A percentile compares a stretch with the other conserved stretches of the same genome.
These are phyloP conservation scores for Trichophyton benhamiae DNA, from an alignment of 2,329 filamentous ascomycete genomes.

Conservation along the genomic window DNA sequence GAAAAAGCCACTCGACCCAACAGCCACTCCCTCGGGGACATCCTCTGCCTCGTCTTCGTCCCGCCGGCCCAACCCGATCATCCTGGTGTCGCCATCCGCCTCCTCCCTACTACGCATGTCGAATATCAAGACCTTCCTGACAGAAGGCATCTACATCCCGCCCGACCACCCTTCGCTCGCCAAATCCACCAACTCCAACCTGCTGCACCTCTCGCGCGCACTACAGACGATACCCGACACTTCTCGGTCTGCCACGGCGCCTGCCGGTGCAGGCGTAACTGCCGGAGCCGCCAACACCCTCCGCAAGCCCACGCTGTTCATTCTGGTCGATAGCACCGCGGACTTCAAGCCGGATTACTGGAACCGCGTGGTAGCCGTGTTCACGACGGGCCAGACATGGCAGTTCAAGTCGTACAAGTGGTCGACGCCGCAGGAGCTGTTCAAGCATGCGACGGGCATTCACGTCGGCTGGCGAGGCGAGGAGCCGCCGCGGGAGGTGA, in stretches of 20 bases:
- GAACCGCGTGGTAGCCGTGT: conserved; percentile 87
- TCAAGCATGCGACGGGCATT: conserved; percentile 74
- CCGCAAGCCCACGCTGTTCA: conserved; percentile 68
- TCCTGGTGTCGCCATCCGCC: conserved; percentile 88
- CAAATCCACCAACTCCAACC: conserved; percentile 56
- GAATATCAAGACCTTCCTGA: conserved; percentile 90
- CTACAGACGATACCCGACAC: conserved; percentile 45
- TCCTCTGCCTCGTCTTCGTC: conserved; percentile 48
- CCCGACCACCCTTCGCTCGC: conserved; percentile 52
- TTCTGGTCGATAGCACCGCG: conserved; percentile 83
- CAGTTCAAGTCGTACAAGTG: conserved; percentile 99
- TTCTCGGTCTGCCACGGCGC: conserved; percentile 16
- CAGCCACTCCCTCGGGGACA: conserved; percentile 48
- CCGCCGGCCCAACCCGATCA: conserved; percentile 66
- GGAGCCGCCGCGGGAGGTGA: conserved; percentile 61
- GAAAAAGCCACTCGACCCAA: conserved; percentile 37
- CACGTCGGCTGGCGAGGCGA: conserved; percentile 90
- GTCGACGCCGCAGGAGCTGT: conserved; percentile 76
- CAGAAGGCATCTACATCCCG: conserved; percentile 67
- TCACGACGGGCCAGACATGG: conserved; percentile 95
- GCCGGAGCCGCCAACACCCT: background rate
- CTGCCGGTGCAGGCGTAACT: background rate
- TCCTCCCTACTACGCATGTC: conserved; percentile 89
- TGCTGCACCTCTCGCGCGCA: conserved; percentile 71
- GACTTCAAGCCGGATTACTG: conserved; percentile 98